Percentiles rank a stretch among this genome's conserved stretches.
These are phyloP conservation scores for Mallotus repandus DNA, from an alignment of 441 rosid genomes.

Conservation along the genomic window DNA sequence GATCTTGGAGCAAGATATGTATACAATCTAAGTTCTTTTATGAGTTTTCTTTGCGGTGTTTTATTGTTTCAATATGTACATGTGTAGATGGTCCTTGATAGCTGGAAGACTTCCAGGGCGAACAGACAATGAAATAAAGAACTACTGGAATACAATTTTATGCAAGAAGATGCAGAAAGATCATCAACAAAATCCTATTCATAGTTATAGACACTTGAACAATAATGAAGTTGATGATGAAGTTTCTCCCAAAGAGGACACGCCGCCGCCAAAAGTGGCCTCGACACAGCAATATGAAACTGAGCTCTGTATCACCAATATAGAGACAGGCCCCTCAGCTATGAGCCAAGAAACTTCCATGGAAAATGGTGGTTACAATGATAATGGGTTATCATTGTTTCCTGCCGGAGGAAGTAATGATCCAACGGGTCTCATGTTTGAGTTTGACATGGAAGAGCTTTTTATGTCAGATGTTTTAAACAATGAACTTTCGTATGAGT, in stretches of 20 bases:
- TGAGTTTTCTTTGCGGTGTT: too few relatives aligned
- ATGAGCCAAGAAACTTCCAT: neutral
- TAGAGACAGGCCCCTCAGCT: neutral
- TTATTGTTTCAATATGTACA: too few relatives aligned
- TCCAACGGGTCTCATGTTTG: neutral
- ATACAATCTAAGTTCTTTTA: too few relatives aligned
- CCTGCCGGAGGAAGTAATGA: neutral
- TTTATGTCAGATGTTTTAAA: neutral
- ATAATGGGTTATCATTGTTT: neutral
- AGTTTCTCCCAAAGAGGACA: neutral
- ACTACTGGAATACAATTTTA: slow-evolving; percentile 9
- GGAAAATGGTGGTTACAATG: neutral
- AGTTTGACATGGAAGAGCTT: neutral
- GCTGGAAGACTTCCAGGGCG: slow-evolving; percentile 8
- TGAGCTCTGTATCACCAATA: neutral
- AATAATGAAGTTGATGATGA: too few relatives aligned
- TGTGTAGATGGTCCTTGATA: slow-evolving; percentile 3
- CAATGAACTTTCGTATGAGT: neutral
- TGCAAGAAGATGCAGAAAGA: neutral
- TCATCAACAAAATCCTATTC: neutral
- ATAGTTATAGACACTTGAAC: neutral
- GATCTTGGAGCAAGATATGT: too few relatives aligned
- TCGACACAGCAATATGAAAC: neutral
- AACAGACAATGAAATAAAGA: slow-evolving; percentile 5
- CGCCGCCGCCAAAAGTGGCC: neutral